Evolutionary conservation across 1,284 basidiomycete genomes (phyloP), one percentile per base, ranked within the genome.

Genomic region (Pseudozyma tsukubaensis): DNA sequence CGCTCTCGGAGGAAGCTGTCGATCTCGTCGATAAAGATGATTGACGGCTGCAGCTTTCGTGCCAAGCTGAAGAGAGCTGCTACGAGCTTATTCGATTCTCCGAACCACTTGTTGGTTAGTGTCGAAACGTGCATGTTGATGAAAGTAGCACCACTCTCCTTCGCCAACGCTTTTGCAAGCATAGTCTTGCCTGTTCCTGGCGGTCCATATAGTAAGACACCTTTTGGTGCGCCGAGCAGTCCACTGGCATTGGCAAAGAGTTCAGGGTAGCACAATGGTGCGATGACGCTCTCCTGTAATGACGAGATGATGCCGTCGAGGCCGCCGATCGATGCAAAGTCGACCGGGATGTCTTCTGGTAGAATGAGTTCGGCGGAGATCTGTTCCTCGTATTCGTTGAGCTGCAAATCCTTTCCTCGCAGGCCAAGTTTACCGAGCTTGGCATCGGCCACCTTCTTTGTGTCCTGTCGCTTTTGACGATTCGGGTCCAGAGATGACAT

Each of bases 1-100:
- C 97, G 88, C 85, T 97, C 94, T 59, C 96, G 88, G 85, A 99
- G 87, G 85, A 99, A 94, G 9, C 92, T 93, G 83, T 92, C 91
- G 64, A 92, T 92, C 85, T 92, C 91, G 84, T 92, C 91, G 80
- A 92, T 92, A 84, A 92, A 92, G 68, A 92, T 90, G 82, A 92
- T 92, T 59, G 88, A 88, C 3, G 91, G 91, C 81, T 92, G 90
- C 7, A 91, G 87, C 84, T 92, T 92, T 54, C 88, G 86, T 13
- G 91, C 91, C n/a, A 92, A 87, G 8, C 89, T 89, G 85, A 92
- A 92, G 42, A 92, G 85, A 0, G 92, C 96, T 0, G 84, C 71
- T 11, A 99, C 94, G 51, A 99, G 91, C 86, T 98, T 99, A 86
- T 99, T 99, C 12, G 92, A 94, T 86, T 99, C 96, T 58, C 96